phyloP scores from a whole-genome alignment of 345 rosid genomes.

The Gossypium australe region DNA sequence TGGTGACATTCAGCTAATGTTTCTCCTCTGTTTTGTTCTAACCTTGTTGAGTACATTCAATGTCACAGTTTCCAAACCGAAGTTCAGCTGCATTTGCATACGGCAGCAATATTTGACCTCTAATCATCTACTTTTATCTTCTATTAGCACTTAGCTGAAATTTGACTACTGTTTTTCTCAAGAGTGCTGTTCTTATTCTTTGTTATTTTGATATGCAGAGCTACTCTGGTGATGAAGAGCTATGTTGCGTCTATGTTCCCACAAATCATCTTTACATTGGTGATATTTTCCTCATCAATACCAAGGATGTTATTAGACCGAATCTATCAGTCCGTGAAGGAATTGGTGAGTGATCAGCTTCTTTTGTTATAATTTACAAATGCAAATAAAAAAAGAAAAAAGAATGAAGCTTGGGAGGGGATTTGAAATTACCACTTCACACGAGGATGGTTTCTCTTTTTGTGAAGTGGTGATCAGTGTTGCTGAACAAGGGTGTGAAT shows the following conservation, averaged over 20 bases:
- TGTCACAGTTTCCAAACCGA: neutral
- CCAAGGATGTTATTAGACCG: constrained; percentile 88
- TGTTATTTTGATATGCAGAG: constrained; percentile 44
- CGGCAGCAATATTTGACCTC: neutral
- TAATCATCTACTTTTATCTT: neutral
- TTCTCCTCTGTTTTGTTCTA: neutral
- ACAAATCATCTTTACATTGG: constrained; percentile 98
- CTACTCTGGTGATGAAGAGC: constrained; percentile 85
- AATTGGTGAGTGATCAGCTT: constrained; percentile 58
- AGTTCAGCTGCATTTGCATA: neutral
- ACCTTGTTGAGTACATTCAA: neutral
- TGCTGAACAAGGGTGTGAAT: neutral
- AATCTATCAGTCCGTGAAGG: constrained; percentile 96
- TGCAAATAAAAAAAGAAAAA: neutral
- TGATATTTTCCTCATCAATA: constrained; percentile 76
- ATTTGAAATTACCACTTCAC: neutral
- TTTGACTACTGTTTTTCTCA: neutral
- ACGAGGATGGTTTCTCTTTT: neutral
- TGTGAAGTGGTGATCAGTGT: neutral
- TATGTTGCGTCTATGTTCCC: constrained; percentile 95
- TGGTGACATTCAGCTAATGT: neutral
- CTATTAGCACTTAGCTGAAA: neutral
- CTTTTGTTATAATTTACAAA: neutral
- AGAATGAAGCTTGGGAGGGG: neutral
- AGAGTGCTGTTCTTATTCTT: neutral